A percentile compares a stretch with the other conserved stretches of the same genome.
Conservation (phyloP, 2,329 filamentous ascomycete species). For the Fusarium virguliforme region DNA sequence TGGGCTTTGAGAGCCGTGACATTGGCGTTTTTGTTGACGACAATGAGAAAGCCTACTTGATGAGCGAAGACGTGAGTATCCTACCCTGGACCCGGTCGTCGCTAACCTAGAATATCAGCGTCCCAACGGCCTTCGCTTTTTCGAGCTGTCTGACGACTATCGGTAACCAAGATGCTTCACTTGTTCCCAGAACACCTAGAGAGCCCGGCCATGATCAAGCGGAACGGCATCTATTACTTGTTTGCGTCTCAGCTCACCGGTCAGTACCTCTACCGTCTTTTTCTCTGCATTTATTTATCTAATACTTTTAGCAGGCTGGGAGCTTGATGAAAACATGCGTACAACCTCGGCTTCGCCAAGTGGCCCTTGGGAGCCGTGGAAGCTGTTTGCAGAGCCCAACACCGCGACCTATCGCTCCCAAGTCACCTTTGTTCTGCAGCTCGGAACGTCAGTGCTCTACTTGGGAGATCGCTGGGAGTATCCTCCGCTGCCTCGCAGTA, state of each 20-base stretch:
- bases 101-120: constrained; percentile 56
- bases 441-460: constrained; percentile 66
- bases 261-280: neutral
- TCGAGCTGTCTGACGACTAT: constrained; percentile 72
- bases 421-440: constrained; percentile 70
- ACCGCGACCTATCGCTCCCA: constrained; percentile 72
- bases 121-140: constrained; percentile 70
- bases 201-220: constrained; percentile 74
- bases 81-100: neutral
- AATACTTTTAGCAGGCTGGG: constrained; percentile 56
- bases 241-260: constrained; percentile 70
- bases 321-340: constrained; percentile 73
- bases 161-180: constrained; percentile 65
- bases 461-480: constrained; percentile 78
- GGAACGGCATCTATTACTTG: constrained; percentile 73
- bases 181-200: constrained; percentile 70
- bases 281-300: neutral
- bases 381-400: constrained; percentile 69
- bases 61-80: constrained; percentile 71
- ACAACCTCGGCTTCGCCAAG: constrained; percentile 58
- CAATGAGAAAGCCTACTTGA: constrained; percentile 71
- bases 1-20: constrained; percentile 64
- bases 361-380: constrained; percentile 74
- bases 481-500: constrained; percentile 70
- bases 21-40: constrained; percentile 74